phyloP scores from a whole-genome alignment of 75 land plant genomes.

The Cupressus sempervirens region DNA sequence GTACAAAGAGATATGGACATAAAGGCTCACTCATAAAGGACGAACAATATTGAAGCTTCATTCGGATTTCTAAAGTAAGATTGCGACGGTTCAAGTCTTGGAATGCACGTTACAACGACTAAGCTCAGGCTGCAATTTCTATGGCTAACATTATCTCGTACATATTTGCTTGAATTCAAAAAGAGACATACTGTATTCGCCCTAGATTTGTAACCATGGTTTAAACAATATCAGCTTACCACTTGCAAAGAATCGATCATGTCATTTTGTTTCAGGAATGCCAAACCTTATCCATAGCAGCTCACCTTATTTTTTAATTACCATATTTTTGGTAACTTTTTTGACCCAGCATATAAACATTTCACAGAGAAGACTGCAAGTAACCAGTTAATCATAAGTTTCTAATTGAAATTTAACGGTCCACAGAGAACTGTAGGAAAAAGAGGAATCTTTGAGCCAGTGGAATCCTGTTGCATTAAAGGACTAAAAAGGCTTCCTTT shows the following conservation, averaged over 20 bases:
- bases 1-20: not conserved
- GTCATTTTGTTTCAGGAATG: no score
- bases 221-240: not conserved
- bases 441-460: not conserved
- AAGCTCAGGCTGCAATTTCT: not conserved
- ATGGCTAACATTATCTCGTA: not conserved
- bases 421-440: not conserved
- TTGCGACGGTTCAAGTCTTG: not conserved
- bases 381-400: not conserved
- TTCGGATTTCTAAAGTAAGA: not conserved
- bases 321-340: not conserved
- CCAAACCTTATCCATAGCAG: no score
- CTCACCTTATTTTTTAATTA: not conserved
- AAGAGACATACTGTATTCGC: not conserved
- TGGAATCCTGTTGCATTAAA: not conserved
- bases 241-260: not conserved
- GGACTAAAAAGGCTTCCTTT: not conserved
- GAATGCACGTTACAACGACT: not conserved
- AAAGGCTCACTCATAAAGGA: not conserved
- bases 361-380: not conserved
- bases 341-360: no score
- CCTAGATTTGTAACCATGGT: not conserved
- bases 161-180: not conserved
- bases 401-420: not conserved
- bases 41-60: not conserved